Conservation (phyloP, 805 yeast genomes). For the Komagataella pseudopastoris region DNA sequence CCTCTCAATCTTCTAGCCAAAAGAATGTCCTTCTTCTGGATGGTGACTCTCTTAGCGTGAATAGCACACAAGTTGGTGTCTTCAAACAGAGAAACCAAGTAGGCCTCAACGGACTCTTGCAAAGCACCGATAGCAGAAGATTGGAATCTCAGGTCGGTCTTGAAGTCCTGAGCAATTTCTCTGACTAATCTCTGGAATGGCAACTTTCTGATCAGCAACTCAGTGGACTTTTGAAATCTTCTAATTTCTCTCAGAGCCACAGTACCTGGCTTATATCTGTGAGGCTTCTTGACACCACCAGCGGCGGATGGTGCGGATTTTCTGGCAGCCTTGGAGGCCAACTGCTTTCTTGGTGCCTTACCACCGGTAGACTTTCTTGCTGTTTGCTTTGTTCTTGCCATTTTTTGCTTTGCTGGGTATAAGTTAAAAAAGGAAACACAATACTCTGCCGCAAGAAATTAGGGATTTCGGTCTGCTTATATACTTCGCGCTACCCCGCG, state of each 20-base stretch:
- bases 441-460: not conserved
- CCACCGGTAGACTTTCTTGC: conserved; percentile 95
- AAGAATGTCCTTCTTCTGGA: conserved; percentile 96
- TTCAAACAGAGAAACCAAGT: conserved; percentile 89
- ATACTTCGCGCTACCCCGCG: not conserved
- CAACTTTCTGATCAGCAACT: conserved; percentile 85
- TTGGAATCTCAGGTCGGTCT: conserved; percentile 90
- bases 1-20: conserved; percentile 98
- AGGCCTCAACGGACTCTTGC: conserved; percentile 98
- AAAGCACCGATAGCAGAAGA: conserved; percentile 95
- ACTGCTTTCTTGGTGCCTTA: conserved; percentile 90
- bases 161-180: conserved; percentile 91
- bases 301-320: conserved; percentile 75
- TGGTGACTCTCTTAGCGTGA: conserved; percentile 98
- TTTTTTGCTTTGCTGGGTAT: conserved; percentile 18
- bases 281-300: conserved; percentile 90
- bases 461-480: not conserved
- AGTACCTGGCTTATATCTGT: conserved; percentile 96
- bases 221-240: conserved; percentile 95
- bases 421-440: not conserved
- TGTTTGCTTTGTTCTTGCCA: conserved; percentile 93
- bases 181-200: conserved; percentile 97
- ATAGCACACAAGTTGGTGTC: conserved; percentile 98
- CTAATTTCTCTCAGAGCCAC: conserved; percentile 95
- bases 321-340: conserved; percentile 89